Conservation (phyloP, 495 filamentous ascomycete species). For the Hyaloscypha hepaticicola region DNA sequence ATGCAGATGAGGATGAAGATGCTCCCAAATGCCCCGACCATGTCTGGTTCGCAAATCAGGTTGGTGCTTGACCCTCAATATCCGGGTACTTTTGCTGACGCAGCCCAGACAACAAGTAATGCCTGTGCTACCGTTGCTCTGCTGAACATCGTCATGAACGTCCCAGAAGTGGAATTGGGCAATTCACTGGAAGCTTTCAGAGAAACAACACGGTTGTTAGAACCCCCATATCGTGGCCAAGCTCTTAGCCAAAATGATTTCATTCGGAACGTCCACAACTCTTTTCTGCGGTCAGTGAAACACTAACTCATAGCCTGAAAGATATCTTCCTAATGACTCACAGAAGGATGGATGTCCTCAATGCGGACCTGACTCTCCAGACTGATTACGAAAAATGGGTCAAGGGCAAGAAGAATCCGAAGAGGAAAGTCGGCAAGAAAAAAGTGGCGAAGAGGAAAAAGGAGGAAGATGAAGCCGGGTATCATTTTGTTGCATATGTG, state of each 20-base stretch:
- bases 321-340: neutral
- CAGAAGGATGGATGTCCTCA: constrained; percentile 75
- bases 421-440: constrained; percentile 27
- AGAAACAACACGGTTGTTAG: constrained; percentile 62
- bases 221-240: constrained; percentile 72
- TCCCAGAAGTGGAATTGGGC: constrained; percentile 61
- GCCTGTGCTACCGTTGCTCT: constrained; percentile 87
- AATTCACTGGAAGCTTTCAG: constrained; percentile 67
- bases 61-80: constrained; percentile 30
- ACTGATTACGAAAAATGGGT: constrained; percentile 47
- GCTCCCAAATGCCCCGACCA: constrained; percentile 56
- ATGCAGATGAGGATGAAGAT: constrained; percentile 52
- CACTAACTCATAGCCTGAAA: too few relatives aligned
- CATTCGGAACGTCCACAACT: constrained; percentile 82
- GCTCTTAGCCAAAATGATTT: constrained; percentile 71
- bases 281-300: constrained; percentile 68
- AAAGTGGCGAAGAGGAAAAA: constrained; percentile 33
- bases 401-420: constrained; percentile 39
- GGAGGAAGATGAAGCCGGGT: constrained; percentile 53
- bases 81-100: neutral
- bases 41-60: constrained; percentile 96
- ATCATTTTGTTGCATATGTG: constrained; percentile 90
- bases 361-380: constrained; percentile 68
- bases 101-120: constrained; percentile 67
- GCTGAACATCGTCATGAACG: constrained; percentile 89